These are phyloP conservation scores for Ogataea haglerorum DNA, from an alignment of 805 yeast genomes.

Conservation along the genomic window DNA sequence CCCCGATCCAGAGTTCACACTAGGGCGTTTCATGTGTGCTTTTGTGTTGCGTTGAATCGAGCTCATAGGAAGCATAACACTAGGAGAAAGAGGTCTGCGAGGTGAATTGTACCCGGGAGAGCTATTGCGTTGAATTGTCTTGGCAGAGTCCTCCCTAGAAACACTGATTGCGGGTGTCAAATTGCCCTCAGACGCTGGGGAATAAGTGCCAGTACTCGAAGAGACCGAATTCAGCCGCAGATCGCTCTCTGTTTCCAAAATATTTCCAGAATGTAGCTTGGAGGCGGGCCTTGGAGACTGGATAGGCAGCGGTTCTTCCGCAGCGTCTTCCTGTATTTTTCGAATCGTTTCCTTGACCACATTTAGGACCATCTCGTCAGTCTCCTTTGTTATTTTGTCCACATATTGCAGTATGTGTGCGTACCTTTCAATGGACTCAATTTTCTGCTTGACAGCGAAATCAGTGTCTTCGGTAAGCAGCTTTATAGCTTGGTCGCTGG, in stretches of 20 bases:
- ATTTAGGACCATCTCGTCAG: conserved; percentile 62
- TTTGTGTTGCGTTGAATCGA: conserved; percentile 54
- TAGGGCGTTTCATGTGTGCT: conserved; percentile 12
- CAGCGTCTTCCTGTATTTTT: conserved; percentile 41
- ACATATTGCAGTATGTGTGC: conserved; percentile 73
- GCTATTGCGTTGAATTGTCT: conserved; percentile 8
- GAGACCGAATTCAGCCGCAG: conserved; percentile 5
- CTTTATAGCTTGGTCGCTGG: conserved; percentile 63
- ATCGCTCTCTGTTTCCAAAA: conserved; percentile 24
- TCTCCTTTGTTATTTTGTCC: conserved; percentile 73
- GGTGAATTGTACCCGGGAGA: conserved; percentile 42
- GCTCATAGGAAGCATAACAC: conserved; percentile 52
- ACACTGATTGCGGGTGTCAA: conserved; percentile 29
- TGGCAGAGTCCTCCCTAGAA: conserved; percentile 17
- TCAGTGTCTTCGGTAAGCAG: conserved; percentile 67
- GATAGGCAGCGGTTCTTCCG: conserved; percentile 16
- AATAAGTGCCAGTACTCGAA: conserved; percentile 13
- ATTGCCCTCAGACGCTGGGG: conserved; percentile 22
- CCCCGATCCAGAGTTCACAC: conserved; percentile 19
- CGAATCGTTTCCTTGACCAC: conserved; percentile 62
- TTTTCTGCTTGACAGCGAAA: conserved; percentile 54
- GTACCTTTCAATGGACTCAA: conserved; percentile 65
- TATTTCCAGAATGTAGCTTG: conserved; percentile 12
- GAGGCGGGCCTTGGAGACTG: conserved; percentile 21
- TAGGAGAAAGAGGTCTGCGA: conserved; percentile 55